These are phyloP conservation scores for Dactylellina sp. DNA, from an alignment of 2,329 filamentous ascomycete genomes.

Conservation along the genomic window DNA sequence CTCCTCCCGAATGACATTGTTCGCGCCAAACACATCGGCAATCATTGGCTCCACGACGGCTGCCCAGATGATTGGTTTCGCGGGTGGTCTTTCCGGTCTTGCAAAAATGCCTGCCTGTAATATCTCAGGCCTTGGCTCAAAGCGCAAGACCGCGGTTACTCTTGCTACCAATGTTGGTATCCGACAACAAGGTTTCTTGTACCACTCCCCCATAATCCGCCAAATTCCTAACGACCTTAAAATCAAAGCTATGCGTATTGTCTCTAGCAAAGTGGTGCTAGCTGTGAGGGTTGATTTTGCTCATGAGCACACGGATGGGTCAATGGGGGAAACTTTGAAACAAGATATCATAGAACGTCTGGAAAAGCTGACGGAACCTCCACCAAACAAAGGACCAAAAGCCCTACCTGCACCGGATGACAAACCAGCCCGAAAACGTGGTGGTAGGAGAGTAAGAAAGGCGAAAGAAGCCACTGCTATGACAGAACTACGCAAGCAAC, in stretches of 20 bases:
- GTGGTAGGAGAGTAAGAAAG: constrained; percentile 87
- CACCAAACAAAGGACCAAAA: constrained; percentile 86
- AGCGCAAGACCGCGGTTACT: constrained; percentile 82
- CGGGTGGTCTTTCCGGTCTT: constrained; percentile 86
- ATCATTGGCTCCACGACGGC: constrained; percentile 93
- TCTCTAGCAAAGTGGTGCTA: constrained; percentile 92
- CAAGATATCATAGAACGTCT: constrained; percentile 85
- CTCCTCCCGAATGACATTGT: constrained; percentile 94
- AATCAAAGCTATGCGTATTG: constrained; percentile 92
- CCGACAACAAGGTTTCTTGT: constrained; percentile 91
- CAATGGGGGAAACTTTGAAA: constrained; percentile 83
- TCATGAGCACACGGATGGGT: constrained; percentile 83
- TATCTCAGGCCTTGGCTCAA: constrained; percentile 87
- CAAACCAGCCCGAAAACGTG: constrained; percentile 91
- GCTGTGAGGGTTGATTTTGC: constrained; percentile 90
- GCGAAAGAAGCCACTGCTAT: constrained; percentile 97
- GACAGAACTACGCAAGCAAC: constrained; percentile 94
- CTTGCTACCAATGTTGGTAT: constrained; percentile 93
- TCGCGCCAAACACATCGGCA: constrained; percentile 91
- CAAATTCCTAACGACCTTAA: constrained; percentile 87
- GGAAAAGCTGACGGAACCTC: constrained; percentile 91
- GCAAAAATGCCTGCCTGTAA: constrained; percentile 96
- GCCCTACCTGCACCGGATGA: constrained; percentile 94
- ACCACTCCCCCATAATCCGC: constrained; percentile 88
- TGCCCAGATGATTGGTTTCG: constrained; percentile 94